phyloP scores from a whole-genome alignment of 2,329 filamentous ascomycete genomes.

The Fusarium heterosporum region DNA sequence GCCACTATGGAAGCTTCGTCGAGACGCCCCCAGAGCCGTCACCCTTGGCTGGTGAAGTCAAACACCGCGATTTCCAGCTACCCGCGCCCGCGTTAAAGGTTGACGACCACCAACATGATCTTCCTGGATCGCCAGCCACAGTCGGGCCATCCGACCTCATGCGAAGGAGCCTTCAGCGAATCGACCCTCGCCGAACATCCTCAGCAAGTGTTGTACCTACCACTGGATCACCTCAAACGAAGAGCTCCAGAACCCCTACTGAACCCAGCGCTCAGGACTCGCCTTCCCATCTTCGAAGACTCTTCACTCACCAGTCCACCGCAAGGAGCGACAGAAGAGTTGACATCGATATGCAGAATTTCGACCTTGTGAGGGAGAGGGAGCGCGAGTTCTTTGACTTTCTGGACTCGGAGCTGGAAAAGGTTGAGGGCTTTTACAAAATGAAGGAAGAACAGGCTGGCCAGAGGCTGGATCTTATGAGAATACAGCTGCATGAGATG shows the following conservation, averaged over 20 bases:
- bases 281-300: constrained; percentile 51
- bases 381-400: constrained; percentile 91
- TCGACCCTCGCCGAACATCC: constrained; percentile 52
- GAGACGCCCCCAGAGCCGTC: constrained; percentile 53
- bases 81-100: constrained; percentile 65
- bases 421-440: constrained; percentile 91
- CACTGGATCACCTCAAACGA: constrained; percentile 22
- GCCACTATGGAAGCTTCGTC: constrained; percentile 67
- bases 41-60: constrained; percentile 41
- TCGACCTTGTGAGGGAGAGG: constrained; percentile 74
- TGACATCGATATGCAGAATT: constrained; percentile 58
- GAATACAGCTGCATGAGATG: constrained; percentile 93
- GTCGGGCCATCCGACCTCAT: constrained; percentile 27
- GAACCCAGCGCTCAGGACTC: constrained; percentile 38
- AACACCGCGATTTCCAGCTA: constrained; percentile 60
- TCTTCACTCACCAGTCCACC: constrained; percentile 51
- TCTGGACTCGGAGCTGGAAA: constrained; percentile 85
- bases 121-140: constrained; percentile 44
- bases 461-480: constrained; percentile 74
- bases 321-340: constrained; percentile 48
- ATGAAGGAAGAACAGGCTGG: constrained; percentile 88
- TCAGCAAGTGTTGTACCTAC: constrained; percentile 47
- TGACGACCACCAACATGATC: constrained; percentile 40
- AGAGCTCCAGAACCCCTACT: constrained; percentile 36
- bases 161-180: constrained; percentile 40